Base-by-base conservation (phyloP, 208 protist species). In the Leishmania gerbilli region DNA sequence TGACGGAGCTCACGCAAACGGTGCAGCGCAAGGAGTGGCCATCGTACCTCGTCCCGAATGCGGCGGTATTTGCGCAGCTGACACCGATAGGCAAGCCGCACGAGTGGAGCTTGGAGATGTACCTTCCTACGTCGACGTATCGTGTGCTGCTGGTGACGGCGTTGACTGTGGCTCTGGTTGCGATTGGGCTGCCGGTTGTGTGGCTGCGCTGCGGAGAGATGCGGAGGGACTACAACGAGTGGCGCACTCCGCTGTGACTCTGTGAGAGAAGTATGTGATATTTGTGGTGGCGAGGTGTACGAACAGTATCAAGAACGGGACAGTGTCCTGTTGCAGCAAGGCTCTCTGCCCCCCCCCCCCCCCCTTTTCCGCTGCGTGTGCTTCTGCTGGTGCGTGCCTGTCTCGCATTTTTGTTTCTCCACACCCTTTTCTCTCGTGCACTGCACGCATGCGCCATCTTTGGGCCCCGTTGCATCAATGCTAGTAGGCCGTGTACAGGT, bases 11-110 rank as follows among this genome's bases (percentile, higher is more conserved):
- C 19, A 53, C 1, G 34, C 37, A 81, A 6, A 71, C 72, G 31
- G 74, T 81, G 69, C 79, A 74, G 77, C 34, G 53, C 21, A 84
- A 77, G 62, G 81, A 84, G 71, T 96, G 90, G 88, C 84, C 89
- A 1, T 87, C 85, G 19, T 92, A 88, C 72, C 79, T 96, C 1
- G 76, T 96, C 21, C 93, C 93, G 40, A 95, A 96, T 77, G 86
- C 90, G 17, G 84, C 89, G 55, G 79, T 96, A 31, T 90, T 95
- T 71, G 85, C 83, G 13, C 83, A 84, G 64, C 72, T 91, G 71
- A 56, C 81, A 13, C 90, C 93, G 2, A n/a, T 84, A 19, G 34
- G 37, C 7, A 62, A 86, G 45, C 84, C 88, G 3, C 31, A 31
- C 4, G 76, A 79, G 49, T 96, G 93, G 93, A 42, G 53, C 34